Base-by-base conservation (phyloP, 106 monocot species). In the Phalaenopsis aphrodite region DNA sequence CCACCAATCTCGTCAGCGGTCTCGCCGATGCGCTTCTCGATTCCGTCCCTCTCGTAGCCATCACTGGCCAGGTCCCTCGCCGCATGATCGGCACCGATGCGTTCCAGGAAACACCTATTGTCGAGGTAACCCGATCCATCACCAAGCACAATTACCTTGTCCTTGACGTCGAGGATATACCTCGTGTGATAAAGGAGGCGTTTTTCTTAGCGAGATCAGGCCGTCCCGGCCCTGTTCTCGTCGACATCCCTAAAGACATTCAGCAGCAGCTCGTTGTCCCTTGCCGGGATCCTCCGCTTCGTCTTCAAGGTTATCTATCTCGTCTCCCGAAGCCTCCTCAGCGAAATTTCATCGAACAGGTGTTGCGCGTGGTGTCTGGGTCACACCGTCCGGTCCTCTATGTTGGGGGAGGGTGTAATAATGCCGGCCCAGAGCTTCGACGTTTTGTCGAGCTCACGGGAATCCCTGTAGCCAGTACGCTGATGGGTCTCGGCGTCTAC, bases 41-140 rank as follows among this genome's bases (percentile, higher is more conserved):
- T 78, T 93, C 93, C 24, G 84, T 96, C 56, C 96, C 96, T 17
- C 78, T 96, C 42, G 93, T 96, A 14, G 96, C 96, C 36, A 90
- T 96, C 58, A 96, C 96, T 17, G 93, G 93, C n/a, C 96, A 96
- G 86, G 96, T 96, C 18, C 91, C 96, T 10, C 86, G 96, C 42
- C 82, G 93, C 48, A 92, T 96, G 93, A 93, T 96, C 69, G 96
- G 96, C 41, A 96, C 96, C 1, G 93, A 92, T 55, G 96, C 93
- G 9, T 96, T 96, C 82, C 96, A 96, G 87, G 96, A 96, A 71
- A 94, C 93, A 2, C 93, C 96, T 7, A 96, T 94, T 42, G 93
- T 96, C 3, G 96, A 96, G 85, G 93, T 96, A 12, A 92, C 91
- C 45, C 82, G 96, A 5, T 87, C 93, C 56, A 92, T 96, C 85